phyloP scores from a whole-genome alignment of 352 stramenopile genomes.

The Lagenidium giganteum region DNA sequence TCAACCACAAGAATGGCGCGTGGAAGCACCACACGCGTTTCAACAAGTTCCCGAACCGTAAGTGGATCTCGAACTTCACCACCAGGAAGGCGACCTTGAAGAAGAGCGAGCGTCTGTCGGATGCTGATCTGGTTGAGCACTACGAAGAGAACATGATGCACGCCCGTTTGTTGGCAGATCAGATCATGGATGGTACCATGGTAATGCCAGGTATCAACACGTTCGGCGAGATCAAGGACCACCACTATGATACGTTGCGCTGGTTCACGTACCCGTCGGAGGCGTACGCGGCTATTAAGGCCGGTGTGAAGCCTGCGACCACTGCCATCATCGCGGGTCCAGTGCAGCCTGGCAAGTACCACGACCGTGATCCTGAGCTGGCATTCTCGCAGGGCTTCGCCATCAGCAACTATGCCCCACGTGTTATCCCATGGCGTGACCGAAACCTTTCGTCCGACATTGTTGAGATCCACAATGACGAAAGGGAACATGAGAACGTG shows the following conservation, averaged over 20 bases:
- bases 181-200: constrained; percentile 6
- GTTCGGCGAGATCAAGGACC: constrained; percentile 17
- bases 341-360: constrained; percentile 23
- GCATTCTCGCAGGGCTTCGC: constrained; percentile 5
- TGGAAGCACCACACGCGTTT: constrained; percentile 66
- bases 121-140: constrained; percentile 9
- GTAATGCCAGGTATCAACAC: constrained; percentile 2
- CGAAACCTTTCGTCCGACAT: neutral
- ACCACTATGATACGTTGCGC: constrained; percentile 23
- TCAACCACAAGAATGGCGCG: constrained; percentile 92
- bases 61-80: constrained; percentile 19
- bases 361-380: constrained; percentile 5
- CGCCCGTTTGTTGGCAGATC: constrained; percentile 13
- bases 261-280: constrained; percentile 48
- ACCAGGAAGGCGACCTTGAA: neutral
- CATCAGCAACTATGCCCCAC: neutral
- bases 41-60: constrained; percentile 22
- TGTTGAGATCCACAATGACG: neutral
- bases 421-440: constrained; percentile 5
- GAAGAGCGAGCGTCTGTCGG: neutral
- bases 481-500: neutral
- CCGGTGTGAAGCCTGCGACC: neutral
- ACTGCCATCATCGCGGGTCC: constrained; percentile 8
- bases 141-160: constrained; percentile 13
- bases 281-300: constrained; percentile 16